Percentiles rank a stretch among this genome's conserved stretches.
Evolutionary conservation across 768 basidiomycete genomes (phyloP).

Genomic region (Boletus pseudo-olivaceus): DNA sequence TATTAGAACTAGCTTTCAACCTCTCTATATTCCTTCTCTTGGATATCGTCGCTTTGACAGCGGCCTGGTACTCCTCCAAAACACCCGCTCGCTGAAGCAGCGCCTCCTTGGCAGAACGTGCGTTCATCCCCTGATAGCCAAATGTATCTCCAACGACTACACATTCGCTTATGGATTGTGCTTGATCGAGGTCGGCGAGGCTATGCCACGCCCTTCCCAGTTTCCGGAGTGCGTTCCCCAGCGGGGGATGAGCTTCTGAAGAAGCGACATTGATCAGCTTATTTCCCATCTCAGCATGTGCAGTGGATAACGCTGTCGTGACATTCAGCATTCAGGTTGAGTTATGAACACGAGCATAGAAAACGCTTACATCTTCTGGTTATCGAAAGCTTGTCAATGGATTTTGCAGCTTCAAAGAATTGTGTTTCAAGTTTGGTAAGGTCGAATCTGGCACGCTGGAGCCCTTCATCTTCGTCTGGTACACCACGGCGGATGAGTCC

Average conservation of each 20-base stretch:
- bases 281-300: conserved; percentile 89
- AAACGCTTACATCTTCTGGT: conserved; percentile 65
- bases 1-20: conserved; percentile 80
- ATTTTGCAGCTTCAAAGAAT: conserved; percentile 90
- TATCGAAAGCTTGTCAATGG: conserved; percentile 81
- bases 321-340: neutral
- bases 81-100: conserved; percentile 85
- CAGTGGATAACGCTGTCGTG: conserved; percentile 63
- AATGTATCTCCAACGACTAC: conserved; percentile 94
- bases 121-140: conserved; percentile 95
- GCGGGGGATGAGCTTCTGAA: conserved; percentile 80
- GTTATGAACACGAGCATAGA: neutral
- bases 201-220: conserved; percentile 85
- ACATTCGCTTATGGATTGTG: conserved; percentile 91
- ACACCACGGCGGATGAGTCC: conserved; percentile 74
- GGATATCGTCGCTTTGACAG: conserved; percentile 89
- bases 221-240: conserved; percentile 82
- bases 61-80: conserved; percentile 90
- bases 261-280: conserved; percentile 86
- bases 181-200: conserved; percentile 83
- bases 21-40: conserved; percentile 91
- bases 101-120: conserved; percentile 95
- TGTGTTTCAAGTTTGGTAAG: conserved; percentile 88
- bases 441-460: conserved; percentile 87
- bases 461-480: conserved; percentile 92